Conservation (phyloP, 1,284 basidiomycete species). For the Marasmius oreades region DNA sequence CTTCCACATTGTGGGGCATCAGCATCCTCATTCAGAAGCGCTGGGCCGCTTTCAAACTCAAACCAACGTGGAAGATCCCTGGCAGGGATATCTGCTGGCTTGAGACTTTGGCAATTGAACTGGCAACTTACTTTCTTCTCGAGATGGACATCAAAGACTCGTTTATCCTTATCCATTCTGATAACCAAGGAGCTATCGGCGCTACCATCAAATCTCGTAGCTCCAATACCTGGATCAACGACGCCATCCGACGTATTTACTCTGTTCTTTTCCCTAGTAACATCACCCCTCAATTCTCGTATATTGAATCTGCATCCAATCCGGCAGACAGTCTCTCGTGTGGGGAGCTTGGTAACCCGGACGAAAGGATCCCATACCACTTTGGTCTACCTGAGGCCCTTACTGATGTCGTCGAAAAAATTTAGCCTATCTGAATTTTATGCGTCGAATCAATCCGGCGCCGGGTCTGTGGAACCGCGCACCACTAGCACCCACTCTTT, state of each 20-base stretch:
- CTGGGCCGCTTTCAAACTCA: conserved; percentile 26
- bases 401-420: conserved; percentile 14
- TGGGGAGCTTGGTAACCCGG: conserved; percentile 16
- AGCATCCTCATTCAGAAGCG: conserved; percentile 25
- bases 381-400: conserved; percentile 21
- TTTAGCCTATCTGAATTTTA: neutral
- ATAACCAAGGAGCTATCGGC: conserved; percentile 35
- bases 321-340: conserved; percentile 32
- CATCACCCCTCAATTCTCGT: conserved; percentile 22
- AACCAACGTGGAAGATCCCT: conserved; percentile 22
- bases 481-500: too few species aligned
- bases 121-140: conserved; percentile 22
- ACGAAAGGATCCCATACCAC: conserved; percentile 2
- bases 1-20: conserved; percentile 36
- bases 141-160: conserved; percentile 11
- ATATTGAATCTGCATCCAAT: conserved; percentile 28
- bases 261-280: conserved; percentile 20
- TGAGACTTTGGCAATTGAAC: conserved; percentile 25
- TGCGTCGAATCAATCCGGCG: neutral
- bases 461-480: neutral
- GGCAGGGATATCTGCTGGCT: conserved; percentile 35
- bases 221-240: conserved; percentile 31
- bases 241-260: conserved; percentile 25
- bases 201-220: conserved; percentile 31
- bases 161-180: conserved; percentile 24